Evolutionary conservation across 2,329 filamentous ascomycete species (phyloP).

Genomic region (Dichotomopilus funicola): DNA sequence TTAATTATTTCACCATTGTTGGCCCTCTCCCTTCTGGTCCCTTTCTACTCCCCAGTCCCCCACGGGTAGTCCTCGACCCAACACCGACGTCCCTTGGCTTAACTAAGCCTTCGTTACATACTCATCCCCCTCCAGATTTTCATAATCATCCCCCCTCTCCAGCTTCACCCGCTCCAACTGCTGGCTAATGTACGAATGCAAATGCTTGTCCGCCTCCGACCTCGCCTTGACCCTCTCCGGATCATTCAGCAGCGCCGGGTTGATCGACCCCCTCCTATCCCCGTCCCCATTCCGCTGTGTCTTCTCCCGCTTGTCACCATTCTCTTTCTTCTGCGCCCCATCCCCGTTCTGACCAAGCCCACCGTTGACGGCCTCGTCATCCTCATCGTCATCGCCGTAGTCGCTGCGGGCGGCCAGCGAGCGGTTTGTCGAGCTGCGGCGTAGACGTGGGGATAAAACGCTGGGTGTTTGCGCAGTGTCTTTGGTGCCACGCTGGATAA

Average conservation of each 20-base stretch:
- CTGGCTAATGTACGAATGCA: slow-evolving; percentile 75
- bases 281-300: not conserved
- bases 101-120: slow-evolving; percentile 35
- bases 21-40: too few species aligned
- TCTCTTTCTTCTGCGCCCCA: too few species aligned
- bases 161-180: slow-evolving; percentile 69
- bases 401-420: slow-evolving; percentile 82
- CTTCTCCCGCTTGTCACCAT: too few species aligned
- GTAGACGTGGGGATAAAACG: slow-evolving; percentile 42
- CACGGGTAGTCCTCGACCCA: too few species aligned
- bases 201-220: slow-evolving; percentile 58
- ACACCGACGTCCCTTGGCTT: too few species aligned
- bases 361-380: not conserved
- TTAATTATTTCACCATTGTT: too few species aligned
- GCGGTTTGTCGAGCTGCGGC: slow-evolving; percentile 73
- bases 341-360: not conserved
- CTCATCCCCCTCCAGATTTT: slow-evolving; percentile 39
- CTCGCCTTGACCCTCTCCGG: slow-evolving; percentile 46
- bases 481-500: slow-evolving; percentile 51
- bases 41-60: too few species aligned
- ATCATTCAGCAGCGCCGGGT: slow-evolving; percentile 29
- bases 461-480: slow-evolving; percentile 35
- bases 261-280: slow-evolving; percentile 29
- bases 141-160: slow-evolving; percentile 35
- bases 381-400: slow-evolving; percentile 36